Evolutionary conservation across 2,329 filamentous ascomycete species (phyloP).

Genomic region (Aspergillus sp.): DNA sequence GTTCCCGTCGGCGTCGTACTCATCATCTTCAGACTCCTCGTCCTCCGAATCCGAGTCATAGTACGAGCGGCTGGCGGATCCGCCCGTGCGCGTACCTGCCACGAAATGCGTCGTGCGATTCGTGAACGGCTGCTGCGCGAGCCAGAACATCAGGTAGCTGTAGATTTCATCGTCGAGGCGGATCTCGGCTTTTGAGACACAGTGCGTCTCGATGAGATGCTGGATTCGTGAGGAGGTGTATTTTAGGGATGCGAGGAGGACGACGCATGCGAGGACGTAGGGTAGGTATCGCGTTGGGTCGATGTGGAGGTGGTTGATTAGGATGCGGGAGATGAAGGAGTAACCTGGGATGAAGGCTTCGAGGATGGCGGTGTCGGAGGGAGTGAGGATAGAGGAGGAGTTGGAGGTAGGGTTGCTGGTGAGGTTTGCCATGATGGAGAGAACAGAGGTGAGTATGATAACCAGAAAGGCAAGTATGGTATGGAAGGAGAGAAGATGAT

Average conservation of each 20-base stretch:
- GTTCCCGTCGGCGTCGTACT: conserved; percentile 32
- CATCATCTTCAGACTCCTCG: conserved; percentile 22
- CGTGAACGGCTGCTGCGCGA: conserved; percentile 62
- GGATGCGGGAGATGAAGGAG: conserved; percentile 54
- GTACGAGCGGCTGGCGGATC: conserved; percentile 40
- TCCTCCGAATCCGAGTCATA: conserved; percentile 27
- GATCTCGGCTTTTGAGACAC: conserved; percentile 67
- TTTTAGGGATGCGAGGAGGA: conserved; percentile 52
- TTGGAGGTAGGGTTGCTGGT: conserved; percentile 12
- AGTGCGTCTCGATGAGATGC: conserved; percentile 51
- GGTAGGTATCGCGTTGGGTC: conserved; percentile 65
- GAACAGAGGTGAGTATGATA: too few relatives aligned
- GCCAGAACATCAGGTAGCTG: conserved; percentile 70
- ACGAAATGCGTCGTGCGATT: conserved; percentile 61
- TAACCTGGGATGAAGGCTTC: conserved; percentile 68
- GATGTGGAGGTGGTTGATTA: conserved; percentile 59
- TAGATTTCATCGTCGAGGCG: conserved; percentile 71
- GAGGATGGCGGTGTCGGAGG: conserved; percentile 39
- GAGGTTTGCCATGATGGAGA: conserved; percentile 17
- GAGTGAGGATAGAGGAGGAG: conserved; percentile 12
- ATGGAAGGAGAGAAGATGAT: neutral
- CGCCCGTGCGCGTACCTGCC: conserved; percentile 56
- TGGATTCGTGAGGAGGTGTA: conserved; percentile 54
- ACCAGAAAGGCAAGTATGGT: neutral
- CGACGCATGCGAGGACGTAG: conserved; percentile 52